These are phyloP conservation scores for Solanum dulcamara DNA, from an alignment of 257 asterid genomes.

Conservation along the genomic window DNA sequence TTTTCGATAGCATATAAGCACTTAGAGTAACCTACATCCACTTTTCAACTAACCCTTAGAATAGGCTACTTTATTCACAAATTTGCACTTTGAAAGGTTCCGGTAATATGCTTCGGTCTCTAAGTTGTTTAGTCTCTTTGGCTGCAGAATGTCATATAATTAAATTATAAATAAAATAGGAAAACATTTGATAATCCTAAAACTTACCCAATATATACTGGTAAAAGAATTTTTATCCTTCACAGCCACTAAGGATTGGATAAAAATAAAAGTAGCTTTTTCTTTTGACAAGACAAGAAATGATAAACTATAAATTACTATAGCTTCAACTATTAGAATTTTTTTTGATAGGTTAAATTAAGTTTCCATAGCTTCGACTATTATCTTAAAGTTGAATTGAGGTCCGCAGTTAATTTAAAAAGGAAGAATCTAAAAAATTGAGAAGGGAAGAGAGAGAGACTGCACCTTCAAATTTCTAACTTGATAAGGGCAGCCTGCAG, in stretches of 20 bases:
- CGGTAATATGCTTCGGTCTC: background rate
- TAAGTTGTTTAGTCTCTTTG: background rate
- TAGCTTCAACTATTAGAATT: background rate
- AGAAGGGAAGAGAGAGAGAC: background rate
- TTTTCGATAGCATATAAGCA: background rate
- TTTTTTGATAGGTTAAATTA: background rate
- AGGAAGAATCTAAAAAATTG: background rate
- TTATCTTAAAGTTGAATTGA: background rate
- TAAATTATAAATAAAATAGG: background rate
- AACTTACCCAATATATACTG: background rate
- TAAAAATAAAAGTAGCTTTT: background rate
- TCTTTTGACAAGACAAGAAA: background rate
- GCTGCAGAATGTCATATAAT: background rate
- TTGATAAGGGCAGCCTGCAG: conserved; percentile 95
- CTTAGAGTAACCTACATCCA: background rate
- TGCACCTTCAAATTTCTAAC: conserved; percentile 78
- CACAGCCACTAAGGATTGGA: background rate
- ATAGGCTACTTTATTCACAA: background rate
- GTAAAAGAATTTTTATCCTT: background rate
- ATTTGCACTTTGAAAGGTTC: background rate
- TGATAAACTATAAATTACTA: background rate
- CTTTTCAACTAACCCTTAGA: background rate
- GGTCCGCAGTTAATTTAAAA: background rate
- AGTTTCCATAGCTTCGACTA: background rate
- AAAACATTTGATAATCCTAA: background rate